Base-by-base conservation (phyloP, 805 yeast species). In the Kazachstania viticola region DNA sequence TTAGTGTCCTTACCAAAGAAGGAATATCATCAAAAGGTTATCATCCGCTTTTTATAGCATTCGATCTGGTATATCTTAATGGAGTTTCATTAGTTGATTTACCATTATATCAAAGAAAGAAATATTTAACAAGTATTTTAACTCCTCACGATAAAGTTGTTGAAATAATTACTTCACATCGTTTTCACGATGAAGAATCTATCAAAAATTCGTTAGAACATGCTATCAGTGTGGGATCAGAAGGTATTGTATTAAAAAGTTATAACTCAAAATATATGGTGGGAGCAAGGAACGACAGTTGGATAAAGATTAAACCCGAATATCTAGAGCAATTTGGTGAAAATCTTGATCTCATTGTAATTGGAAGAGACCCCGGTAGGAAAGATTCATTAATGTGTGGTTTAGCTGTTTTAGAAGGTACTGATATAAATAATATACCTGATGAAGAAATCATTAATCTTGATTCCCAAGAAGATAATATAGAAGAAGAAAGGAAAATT, bases 261-360 rank as follows among this genome's bases (percentile, higher is more conserved):
- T 69, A 74, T 1, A 52, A 59, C 9, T 65, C 79, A 2, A 57
- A 51, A 12, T 88, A 88, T 50, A 49, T 57, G 3, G 64, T 80
- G 12, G 82, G 73, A n/a, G 68, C 66, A 21, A 59, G 84, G 30
- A 64, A 66, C 27, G 69, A 67, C 13, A 57, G 65, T n/a, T 88
- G 96, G 95, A 61, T 84, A 12, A 88, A 88, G 48, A 70, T 88
- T 2, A 88, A 88, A 51, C 97, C 97, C 0, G 95, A 87, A 43
- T 87, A 85, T 48, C 60, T 85, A 32, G 79, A 75, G 34, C 83
- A 79, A 36, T 79, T 80, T 53, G 95, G 95, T 8, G 94, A 85
- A 40, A 80, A 81, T 45, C 61, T 85, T 39, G 97, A 88, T 53
- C 51, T 85, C 29, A 62, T 75, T 3, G 70, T 88, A 0, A 75